These are phyloP conservation scores for Tulasnella sp. DNA, from an alignment of 768 basidiomycete genomes.

Conservation along the genomic window DNA sequence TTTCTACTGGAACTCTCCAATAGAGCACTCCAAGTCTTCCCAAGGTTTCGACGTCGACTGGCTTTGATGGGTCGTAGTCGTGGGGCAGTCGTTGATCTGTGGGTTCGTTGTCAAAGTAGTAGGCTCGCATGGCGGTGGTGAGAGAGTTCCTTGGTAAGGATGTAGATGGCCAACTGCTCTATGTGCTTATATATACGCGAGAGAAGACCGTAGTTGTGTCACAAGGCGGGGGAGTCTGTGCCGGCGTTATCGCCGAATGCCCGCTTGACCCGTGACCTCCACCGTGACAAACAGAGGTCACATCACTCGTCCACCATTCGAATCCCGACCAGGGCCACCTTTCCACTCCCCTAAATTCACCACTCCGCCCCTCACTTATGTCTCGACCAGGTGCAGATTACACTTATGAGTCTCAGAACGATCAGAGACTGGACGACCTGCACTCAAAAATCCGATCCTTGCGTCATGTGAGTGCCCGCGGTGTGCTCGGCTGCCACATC, in stretches of 20 bases:
- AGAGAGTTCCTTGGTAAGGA: not conserved
- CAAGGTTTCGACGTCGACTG: constrained; percentile 50
- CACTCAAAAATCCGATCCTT: constrained; percentile 80
- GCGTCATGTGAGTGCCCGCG: constrained; percentile 55
- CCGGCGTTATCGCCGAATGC: not conserved
- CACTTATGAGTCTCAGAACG: constrained; percentile 72
- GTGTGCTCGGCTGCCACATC: not conserved
- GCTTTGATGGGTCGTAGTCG: constrained; percentile 53
- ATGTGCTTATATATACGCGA: not conserved
- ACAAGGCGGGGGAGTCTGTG: not conserved
- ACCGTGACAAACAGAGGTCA: not conserved
- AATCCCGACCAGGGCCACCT: not conserved
- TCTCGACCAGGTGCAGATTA: constrained; percentile 6
- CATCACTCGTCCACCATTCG: not conserved
- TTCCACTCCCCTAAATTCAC: not conserved
- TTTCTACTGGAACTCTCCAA: constrained; percentile 59
- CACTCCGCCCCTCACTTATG: not conserved
- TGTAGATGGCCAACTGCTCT: not conserved
- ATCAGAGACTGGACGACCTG: constrained; percentile 75
- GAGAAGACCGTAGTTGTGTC: not conserved
- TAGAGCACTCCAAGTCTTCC: constrained; percentile 57
- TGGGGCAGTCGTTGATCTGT: constrained; percentile 78
- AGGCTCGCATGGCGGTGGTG: constrained; percentile 55
- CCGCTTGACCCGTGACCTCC: not conserved
- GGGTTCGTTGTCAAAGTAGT: constrained; percentile 61